Conservation (phyloP, 2,329 filamentous ascomycete genomes). For the Aureobasidium lini region DNA sequence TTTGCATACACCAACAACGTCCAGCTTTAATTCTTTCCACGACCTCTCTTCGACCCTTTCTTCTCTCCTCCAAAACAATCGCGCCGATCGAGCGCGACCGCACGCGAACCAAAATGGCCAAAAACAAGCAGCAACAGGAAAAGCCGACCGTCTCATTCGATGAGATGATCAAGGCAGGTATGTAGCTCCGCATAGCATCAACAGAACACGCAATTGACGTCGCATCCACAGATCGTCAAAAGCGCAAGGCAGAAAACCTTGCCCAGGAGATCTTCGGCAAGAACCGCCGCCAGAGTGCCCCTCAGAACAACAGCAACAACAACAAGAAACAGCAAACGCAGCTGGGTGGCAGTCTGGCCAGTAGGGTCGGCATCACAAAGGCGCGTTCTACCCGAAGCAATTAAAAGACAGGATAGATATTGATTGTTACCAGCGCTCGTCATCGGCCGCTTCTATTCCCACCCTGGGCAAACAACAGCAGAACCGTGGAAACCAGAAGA, state of each 20-base stretch:
- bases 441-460: constrained; percentile 1
- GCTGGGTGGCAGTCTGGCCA: constrained; percentile 52
- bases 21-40: background rate
- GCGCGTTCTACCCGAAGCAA: constrained; percentile 32
- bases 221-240: constrained; percentile 50
- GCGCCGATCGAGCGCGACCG: background rate
- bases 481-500: background rate
- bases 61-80: background rate
- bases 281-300: constrained; percentile 48
- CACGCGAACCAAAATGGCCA: background rate
- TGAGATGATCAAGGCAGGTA: constrained; percentile 45
- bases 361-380: constrained; percentile 67
- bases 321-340: constrained; percentile 19
- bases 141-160: constrained; percentile 40
- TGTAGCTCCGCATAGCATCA: background rate
- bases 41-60: background rate
- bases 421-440: constrained; percentile 6
- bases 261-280: constrained; percentile 65
- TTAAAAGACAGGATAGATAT: background rate
- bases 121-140: constrained; percentile 7
- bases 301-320: constrained; percentile 40
- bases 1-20: background rate
- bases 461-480: constrained; percentile 11
- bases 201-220: constrained; percentile 13
- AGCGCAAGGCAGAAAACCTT: constrained; percentile 64